Evolutionary conservation across 805 yeast genomes (phyloP).

Genomic region (Saturnispora dispora): DNA sequence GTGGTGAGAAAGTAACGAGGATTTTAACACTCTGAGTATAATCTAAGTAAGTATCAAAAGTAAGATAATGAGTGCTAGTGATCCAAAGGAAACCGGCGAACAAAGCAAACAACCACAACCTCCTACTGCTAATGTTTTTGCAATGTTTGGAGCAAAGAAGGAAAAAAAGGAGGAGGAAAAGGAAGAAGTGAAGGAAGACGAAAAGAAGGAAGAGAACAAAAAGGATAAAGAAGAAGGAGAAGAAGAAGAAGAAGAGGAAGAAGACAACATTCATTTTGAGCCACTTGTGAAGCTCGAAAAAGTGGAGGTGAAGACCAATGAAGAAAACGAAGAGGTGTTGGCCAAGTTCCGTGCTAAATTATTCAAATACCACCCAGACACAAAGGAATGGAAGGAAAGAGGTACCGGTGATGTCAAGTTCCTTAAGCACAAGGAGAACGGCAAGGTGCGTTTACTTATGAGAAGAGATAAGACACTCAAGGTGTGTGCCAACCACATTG

Average conservation of each 20-base stretch:
- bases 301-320: conserved; percentile 94
- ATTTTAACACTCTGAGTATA: not conserved
- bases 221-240: conserved; percentile 28
- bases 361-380: conserved; percentile 73
- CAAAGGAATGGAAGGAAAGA: conserved; percentile 97
- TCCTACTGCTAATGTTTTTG: conserved; percentile 76
- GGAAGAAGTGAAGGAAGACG: conserved; percentile 26
- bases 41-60: not conserved
- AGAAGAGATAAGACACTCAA: conserved; percentile 98
- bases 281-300: conserved; percentile 92
- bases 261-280: conserved; percentile 81
- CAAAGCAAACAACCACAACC: conserved; percentile 34
- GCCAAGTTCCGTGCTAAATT: conserved; percentile 90
- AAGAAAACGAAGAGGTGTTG: conserved; percentile 77
- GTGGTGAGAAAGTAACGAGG: not conserved
- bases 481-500: conserved; percentile 94
- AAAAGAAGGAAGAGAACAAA: conserved; percentile 30
- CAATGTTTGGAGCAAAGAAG: conserved; percentile 92
- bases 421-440: conserved; percentile 74
- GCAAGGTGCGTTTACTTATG: conserved; percentile 88
- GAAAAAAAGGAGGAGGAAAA: conserved; percentile 46
- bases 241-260: conserved; percentile 28
- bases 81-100: conserved; percentile 11
- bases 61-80: conserved; percentile 12
- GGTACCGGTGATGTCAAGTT: conserved; percentile 98